Conservation (phyloP, 805 yeast genomes). For the Metschnikowia lachancei region DNA sequence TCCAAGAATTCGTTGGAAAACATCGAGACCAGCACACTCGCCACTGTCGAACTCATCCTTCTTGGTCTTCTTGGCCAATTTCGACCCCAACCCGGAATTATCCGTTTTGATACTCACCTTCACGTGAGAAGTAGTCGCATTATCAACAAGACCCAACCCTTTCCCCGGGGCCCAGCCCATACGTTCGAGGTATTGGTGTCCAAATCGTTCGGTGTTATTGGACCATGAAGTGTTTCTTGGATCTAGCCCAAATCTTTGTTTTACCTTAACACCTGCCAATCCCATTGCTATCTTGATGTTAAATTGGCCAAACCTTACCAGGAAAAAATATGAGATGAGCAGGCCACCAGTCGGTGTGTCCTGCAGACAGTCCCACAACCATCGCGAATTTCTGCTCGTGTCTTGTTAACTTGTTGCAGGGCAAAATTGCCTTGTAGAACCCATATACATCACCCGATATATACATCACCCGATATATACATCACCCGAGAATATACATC, state of each 20-base stretch:
- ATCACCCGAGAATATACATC: not conserved
- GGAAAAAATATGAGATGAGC: constrained; percentile 7
- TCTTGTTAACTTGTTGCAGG: no score
- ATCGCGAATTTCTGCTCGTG: no score
- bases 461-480: no score
- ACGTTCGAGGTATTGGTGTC: constrained; percentile 77
- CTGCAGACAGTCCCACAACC: constrained; percentile 9
- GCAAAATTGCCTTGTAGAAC: no score
- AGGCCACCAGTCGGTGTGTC: constrained; percentile 6
- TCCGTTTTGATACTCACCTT: constrained; percentile 82
- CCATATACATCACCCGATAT: no score
- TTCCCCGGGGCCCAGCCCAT: constrained; percentile 92
- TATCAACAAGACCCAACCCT: constrained; percentile 72
- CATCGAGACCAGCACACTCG: constrained; percentile 88
- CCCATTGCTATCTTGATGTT: constrained; percentile 54
- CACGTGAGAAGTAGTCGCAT: constrained; percentile 76
- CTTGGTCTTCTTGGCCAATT: constrained; percentile 53
- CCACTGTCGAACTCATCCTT: constrained; percentile 73
- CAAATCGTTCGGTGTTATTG: constrained; percentile 77
- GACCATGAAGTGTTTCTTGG: constrained; percentile 96
- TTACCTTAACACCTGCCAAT: constrained; percentile 73
- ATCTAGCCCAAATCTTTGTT: constrained; percentile 85
- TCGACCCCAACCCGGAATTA: constrained; percentile 87
- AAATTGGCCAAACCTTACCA: not conserved
- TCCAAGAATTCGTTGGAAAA: constrained; percentile 86